Base-by-base conservation (phyloP, 805 yeast species). In the Metschnikowia aberdeeniae region DNA sequence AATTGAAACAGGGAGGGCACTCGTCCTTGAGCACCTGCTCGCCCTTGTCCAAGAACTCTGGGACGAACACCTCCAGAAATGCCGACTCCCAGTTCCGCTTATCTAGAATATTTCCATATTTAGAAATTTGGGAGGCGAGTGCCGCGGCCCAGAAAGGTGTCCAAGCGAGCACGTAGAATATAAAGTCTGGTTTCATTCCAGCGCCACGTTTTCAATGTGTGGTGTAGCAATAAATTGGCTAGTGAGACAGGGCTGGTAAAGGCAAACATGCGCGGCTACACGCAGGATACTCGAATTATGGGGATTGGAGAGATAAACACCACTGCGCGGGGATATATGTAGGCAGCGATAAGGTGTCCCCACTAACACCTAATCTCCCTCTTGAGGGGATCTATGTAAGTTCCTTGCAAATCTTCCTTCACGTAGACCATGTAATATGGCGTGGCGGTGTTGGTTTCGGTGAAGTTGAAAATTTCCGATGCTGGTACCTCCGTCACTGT, bases 1-100 rank as follows among this genome's bases (percentile, higher is more conserved):
- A 93, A 65, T 93, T 92, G 77, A 93, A 93, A 59, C 97, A 87
- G 0, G 95, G 95, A 0, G 95, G 95, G 57, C 95, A 87, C 3
- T 52, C 27, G 4, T 44, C 47, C 24, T 40, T 33, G 14, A 40
- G 42, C 3, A 28, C 33, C 17, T 39, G 43, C 19, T 44, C 30
- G 10, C 17, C 8, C 14, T 30, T 35, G 17, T 31, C 40, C 6
- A 28, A 17, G 35, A 29, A 30, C 13, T 11, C 28, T 26, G 44
- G 44, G 38, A 26, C 40, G 34, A 47, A 47, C 9, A 37, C 36
- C 28, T 47, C 36, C 40, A 32, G 50, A 6, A 40, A 8, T 3
- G 43, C 44, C 5, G 37, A 33, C 13, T 22, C 37, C 28, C 22
- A 27, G 24, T 26, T 34, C 34, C 44, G 41, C 40, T 34, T 36